Base-by-base conservation (phyloP, 2,329 filamentous ascomycete species). In the Pseudogymnoascus sp. region DNA sequence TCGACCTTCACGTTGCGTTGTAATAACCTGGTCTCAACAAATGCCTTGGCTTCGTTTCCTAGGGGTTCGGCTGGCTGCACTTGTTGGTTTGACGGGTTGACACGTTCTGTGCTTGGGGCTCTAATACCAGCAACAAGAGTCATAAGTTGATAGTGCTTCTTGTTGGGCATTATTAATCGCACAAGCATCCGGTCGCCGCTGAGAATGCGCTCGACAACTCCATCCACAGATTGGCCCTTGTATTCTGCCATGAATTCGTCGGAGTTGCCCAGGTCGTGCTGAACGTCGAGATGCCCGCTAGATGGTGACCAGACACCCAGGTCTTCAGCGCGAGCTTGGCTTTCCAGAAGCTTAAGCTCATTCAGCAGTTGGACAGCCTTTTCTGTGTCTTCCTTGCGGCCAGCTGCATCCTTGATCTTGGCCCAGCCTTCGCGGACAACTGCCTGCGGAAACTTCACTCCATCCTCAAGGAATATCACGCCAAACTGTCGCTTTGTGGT, bases 381-480 rank as follows among this genome's bases (percentile, higher is more conserved):
- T 64, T 95, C 89, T 1, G 88, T 87, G 64, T 97, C 92, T 68
- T 97, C 93, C 73, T 93, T 95, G 68, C 89, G 88, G 66, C 92
- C 93, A 64, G 93, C 93, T 76, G 99, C 95, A 71, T 99, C 95
- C 67, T 95, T 87, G 65, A 99, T 84, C 78, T 95, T 96, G 67
- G 92, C 79, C 92, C 93, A 97, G 68, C 95, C 95, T 71, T 92
- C 90, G 73, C 91, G 87, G 67, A 97, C 86, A 64, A 89, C 83
- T 66, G 90, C 85, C 67, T 97, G 92, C 16, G 95, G 93, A 60
- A 99, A 77, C 63, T 85, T 80, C 34, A 85, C 85, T 60, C 91
- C 91, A 71, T 91, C 89, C 66, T 89, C 86, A 62, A 97, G 81
- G 67, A 85, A 84, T 65, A 91, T 87, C 67, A 86, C 83, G 68